Base-by-base conservation (phyloP, 345 rosid genomes). In the Corchorus capsularis region DNA sequence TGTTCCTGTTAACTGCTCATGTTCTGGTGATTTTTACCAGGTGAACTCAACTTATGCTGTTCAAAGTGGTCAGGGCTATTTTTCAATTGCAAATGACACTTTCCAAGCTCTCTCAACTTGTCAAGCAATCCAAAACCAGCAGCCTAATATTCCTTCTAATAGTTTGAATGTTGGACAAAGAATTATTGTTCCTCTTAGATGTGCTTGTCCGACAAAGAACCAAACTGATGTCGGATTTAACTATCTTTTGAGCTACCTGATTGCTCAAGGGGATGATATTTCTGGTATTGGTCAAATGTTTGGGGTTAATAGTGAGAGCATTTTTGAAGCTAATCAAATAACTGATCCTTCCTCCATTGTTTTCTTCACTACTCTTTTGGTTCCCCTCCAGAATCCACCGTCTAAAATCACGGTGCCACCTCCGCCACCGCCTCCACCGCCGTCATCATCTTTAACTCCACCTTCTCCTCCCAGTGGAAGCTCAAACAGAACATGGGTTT, bases 91-190 rank as follows among this genome's bases (percentile, higher is more conserved):
- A 4, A 91, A 87, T 39, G 50, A 83, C 62, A 92, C 90, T 15
- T 86, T 78, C 27, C 89, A 94, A 73, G 98, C 93, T 13, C 87
- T 94, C 27, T 87, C 97, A 2, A 94, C 93, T 2, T 91, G 98
- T 76, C 97, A 92, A 75, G 94, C 97, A 64, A 34, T 94, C 69
- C 78, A 73, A 79, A 78, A 72, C 57, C 87, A 85, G 75, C 86
- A 76, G 67, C 71, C 50, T 67, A 43, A 5, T 57, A 77, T 62
- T 41, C 20, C 60, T 1, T 49, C 90, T 12, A 19, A 11, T 0
- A 12, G 78, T 65, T 72, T 89, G 59, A 22, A 37, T 13, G 7
- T 72, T 19, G 93, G 92, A 27, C 71, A 72, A 35, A 81, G 76
- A 27, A 68, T 92, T 8, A 71, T 43, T 20, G 85, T 89, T 80